Evolutionary conservation across 2,329 filamentous ascomycete genomes (phyloP), one percentile per base, ranked within the genome.

Genomic region (Scedosporium boydii): DNA sequence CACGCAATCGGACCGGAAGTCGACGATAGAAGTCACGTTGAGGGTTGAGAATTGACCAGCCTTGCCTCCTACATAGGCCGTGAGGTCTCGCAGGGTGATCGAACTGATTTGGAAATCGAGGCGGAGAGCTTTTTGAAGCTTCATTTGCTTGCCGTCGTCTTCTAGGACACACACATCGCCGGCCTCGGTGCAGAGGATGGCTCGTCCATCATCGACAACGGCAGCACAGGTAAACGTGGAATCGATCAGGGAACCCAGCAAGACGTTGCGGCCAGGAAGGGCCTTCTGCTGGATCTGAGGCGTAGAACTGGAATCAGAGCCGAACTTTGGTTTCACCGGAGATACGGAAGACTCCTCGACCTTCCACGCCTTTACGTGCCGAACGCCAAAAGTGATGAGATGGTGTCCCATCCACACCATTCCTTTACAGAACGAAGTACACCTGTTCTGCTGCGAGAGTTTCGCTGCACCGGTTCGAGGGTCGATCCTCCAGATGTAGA

Each of bases 331-430:
- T 70, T 90, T 91, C 7, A 81, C 78, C 1, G 89, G 88, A 23
- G 88, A 88, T 4, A 76, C 75, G 18, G 80, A 76, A 51, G 78
- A 76, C 27, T 93, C 91, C 42, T 95, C 90, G 10, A 95, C 82
- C 67, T 88, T 87, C 95, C 95, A 99, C 59, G 96, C 84, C 74
- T 97, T 98, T 73, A 97, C 86, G 75, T 97, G 93, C 27, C 95
- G 86, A 60, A 95, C 89, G 14, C 95, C 95, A 26, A 95, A 85
- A 65, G 93, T 97, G 63, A 99, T 80, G 60, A 99, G 81, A 67
- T 77, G 89, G 67, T 82, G 88, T 10, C 93, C 93, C 74, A 97
- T 85, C 93, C 95, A 99, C 48, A 89, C 82, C 85, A 99, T 96
- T 61, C 88, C 87, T 66, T 87, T 88, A 68, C 98, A 84, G 65